Evolutionary conservation across 306 rosid genomes (phyloP).

Genomic region (Casuarina equisetifolia): DNA sequence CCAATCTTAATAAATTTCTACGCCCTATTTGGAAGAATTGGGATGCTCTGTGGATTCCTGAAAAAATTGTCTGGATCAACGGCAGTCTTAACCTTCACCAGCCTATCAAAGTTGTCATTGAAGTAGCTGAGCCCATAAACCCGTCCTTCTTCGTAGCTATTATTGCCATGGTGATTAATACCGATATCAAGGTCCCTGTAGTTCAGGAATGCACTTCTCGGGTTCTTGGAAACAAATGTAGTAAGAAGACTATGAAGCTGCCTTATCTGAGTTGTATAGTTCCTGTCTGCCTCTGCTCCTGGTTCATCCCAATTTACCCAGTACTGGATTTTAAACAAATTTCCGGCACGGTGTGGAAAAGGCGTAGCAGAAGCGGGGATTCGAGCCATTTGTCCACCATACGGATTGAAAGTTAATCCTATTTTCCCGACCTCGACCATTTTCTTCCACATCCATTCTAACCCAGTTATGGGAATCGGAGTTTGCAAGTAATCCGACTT

Average conservation of each 20-base stretch:
- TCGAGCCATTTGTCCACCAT: constrained; percentile 71
- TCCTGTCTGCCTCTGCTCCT: constrained; percentile 28
- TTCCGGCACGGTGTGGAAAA: constrained; percentile 71
- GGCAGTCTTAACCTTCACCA: constrained; percentile 61
- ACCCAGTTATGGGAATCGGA: constrained; percentile 49
- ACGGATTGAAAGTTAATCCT: constrained; percentile 67
- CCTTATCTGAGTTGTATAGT: constrained; percentile 36
- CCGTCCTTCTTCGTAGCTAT: constrained; percentile 47
- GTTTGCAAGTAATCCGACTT: constrained; percentile 69
- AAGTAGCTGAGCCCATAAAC: constrained; percentile 66
- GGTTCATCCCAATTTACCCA: constrained; percentile 49
- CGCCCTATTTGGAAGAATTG: constrained; percentile 37
- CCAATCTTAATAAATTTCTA: neutral
- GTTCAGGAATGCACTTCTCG: constrained; percentile 67
- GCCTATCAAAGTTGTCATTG: constrained; percentile 52
- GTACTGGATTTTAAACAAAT: constrained; percentile 68
- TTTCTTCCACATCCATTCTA: constrained; percentile 47
- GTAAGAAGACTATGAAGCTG: constrained; percentile 56
- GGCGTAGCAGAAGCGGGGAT: constrained; percentile 52
- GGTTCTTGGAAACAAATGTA: constrained; percentile 73
- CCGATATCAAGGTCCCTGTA: constrained; percentile 86
- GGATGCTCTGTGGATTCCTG: constrained; percentile 77
- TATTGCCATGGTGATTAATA: constrained; percentile 28
- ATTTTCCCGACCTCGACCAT: constrained; percentile 58
- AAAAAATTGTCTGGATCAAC: constrained; percentile 71